Percentiles rank a stretch among this genome's conserved stretches.
Conservation (phyloP, 2,329 filamentous ascomycete genomes). For the Colletotrichum neosansevieriae region DNA sequence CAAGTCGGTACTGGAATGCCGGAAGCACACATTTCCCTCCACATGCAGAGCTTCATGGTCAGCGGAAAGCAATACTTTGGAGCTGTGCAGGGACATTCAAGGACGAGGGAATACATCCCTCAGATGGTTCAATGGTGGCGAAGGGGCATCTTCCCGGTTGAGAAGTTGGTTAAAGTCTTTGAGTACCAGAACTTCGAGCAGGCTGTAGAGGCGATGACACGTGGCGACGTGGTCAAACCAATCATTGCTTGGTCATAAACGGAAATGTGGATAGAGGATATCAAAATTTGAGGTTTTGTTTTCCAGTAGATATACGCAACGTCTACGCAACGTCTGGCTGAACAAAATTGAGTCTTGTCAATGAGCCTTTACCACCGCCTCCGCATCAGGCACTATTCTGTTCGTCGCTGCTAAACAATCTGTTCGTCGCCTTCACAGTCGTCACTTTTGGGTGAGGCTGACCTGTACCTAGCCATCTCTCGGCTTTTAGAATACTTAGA, state of each 20-base stretch:
- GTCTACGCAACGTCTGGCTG: too few relatives aligned
- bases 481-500: too few relatives aligned
- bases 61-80: slow-evolving; percentile 61
- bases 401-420: too few relatives aligned
- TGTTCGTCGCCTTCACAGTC: too few relatives aligned
- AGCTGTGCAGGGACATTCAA: slow-evolving; percentile 46
- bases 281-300: too few relatives aligned
- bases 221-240: slow-evolving; percentile 34
- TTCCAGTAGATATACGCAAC: too few relatives aligned
- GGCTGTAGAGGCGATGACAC: slow-evolving; percentile 49
- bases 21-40: slow-evolving; percentile 55
- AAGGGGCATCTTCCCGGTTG: slow-evolving; percentile 50
- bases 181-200: slow-evolving; percentile 47
- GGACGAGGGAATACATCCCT: slow-evolving; percentile 55
- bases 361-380: too few relatives aligned
- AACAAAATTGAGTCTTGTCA: too few relatives aligned
- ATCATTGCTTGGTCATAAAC: slow-evolving; percentile 37
- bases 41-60: slow-evolving; percentile 59
- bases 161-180: slow-evolving; percentile 50
- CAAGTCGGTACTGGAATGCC: slow-evolving; percentile 62
- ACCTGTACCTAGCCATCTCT: too few relatives aligned
- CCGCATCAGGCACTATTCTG: too few relatives aligned
- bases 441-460: too few relatives aligned
- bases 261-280: neutral
- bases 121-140: slow-evolving; percentile 49